Percentiles rank a stretch among this genome's conserved stretches.
phyloP scores from a whole-genome alignment of 495 filamentous ascomycete genomes.

The Penicillium samsonianum region DNA sequence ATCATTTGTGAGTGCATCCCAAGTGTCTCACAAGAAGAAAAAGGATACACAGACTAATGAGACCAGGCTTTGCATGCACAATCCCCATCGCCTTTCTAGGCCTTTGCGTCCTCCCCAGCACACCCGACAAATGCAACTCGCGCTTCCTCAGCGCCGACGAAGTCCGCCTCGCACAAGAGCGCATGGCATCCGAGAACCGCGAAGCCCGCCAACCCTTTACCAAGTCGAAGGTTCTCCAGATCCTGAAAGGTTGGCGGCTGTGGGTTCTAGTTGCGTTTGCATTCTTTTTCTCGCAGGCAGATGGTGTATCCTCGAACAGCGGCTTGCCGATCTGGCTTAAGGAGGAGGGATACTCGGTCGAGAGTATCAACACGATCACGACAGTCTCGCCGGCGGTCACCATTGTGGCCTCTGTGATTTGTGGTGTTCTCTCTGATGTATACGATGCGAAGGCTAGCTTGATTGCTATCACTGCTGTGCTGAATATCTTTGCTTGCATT shows the following conservation, averaged over 20 bases:
- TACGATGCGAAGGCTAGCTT: conserved; percentile 41
- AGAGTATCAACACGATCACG: conserved; percentile 44
- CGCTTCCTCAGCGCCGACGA: conserved; percentile 39
- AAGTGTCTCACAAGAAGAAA: background rate
- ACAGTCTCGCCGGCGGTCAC: conserved; percentile 42
- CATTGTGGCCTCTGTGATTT: conserved; percentile 42
- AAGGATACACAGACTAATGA: conserved; percentile 2
- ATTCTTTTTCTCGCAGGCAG: conserved; percentile 40
- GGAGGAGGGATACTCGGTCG: conserved; percentile 42
- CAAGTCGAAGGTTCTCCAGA: conserved; percentile 15
- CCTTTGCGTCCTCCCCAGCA: conserved; percentile 39
- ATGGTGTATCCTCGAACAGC: conserved; percentile 28
- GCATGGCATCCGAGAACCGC: conserved; percentile 39
- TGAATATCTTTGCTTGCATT: conserved; percentile 38
- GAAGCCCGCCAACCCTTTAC: conserved; percentile 31
- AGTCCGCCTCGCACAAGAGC: conserved; percentile 31
- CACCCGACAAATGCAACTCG: conserved; percentile 41
- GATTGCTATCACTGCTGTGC: conserved; percentile 40
- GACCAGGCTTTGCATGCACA: conserved; percentile 33
- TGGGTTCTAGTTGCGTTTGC: conserved; percentile 35
- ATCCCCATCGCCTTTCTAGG: conserved; percentile 30
- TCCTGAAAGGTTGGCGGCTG: conserved; percentile 28
- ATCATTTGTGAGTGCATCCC: conserved; percentile 40
- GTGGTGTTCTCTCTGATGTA: conserved; percentile 47
- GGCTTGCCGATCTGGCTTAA: conserved; percentile 44